phyloP scores from a whole-genome alignment of 352 stramenopile species.

The Globisporangium cystogenes region DNA sequence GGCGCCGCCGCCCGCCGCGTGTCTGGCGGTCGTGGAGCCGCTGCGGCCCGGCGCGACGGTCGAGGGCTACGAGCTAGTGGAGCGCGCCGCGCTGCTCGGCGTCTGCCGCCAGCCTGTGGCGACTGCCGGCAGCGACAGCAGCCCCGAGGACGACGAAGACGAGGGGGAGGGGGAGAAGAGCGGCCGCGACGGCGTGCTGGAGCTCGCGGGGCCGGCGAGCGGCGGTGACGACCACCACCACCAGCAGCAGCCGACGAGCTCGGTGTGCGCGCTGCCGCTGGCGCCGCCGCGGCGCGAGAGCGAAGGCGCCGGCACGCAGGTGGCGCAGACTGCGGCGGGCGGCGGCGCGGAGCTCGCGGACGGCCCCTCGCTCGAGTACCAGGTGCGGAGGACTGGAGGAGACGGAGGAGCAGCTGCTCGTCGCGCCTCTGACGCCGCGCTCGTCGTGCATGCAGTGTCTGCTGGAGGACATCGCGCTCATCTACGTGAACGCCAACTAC shows the following conservation, averaged over 20 bases:
- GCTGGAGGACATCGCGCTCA: conserved; percentile 39
- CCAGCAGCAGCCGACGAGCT: background rate
- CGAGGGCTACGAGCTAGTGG: conserved; percentile 69
- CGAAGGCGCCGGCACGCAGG: conserved; percentile 6
- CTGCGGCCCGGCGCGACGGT: conserved; percentile 34
- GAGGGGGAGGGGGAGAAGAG: background rate
- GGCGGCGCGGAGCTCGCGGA: conserved; percentile 10
- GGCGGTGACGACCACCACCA: too few relatives aligned
- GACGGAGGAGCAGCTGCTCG: too few relatives aligned
- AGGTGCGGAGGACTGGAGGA: conserved; percentile 14
- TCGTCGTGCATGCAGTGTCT: conserved; percentile 21
- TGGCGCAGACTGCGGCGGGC: background rate
- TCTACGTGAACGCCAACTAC: conserved; percentile 76
- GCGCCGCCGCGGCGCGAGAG: conserved; percentile 1
- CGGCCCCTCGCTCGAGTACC: conserved; percentile 70
- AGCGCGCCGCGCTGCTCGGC: conserved; percentile 54
- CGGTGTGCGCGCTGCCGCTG: conserved; percentile 14
- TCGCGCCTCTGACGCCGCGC: background rate
- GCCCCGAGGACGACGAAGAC: background rate
- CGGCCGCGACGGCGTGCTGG: background rate
- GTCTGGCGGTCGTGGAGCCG: conserved; percentile 24
- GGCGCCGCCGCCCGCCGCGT: conserved; percentile 12
- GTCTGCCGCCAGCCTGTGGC: conserved; percentile 44
- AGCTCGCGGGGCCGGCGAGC: background rate
- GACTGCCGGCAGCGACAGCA: background rate